A percentile compares a stretch with the other conserved stretches of the same genome.
phyloP scores from a whole-genome alignment of 1,284 basidiomycete species.

The Porodaedalea pini region DNA sequence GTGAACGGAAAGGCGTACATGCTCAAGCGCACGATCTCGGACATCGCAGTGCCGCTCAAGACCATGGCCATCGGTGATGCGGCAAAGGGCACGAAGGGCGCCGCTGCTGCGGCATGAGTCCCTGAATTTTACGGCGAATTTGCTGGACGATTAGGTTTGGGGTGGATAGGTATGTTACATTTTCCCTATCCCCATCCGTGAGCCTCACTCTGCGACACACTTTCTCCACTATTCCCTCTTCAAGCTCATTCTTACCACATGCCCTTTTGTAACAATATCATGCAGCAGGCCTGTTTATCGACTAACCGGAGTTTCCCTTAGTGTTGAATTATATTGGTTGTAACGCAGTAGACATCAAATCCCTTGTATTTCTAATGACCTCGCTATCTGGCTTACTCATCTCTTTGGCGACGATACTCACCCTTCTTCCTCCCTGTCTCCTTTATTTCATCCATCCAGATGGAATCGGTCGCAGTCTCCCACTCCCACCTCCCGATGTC shows the following conservation, averaged over 20 bases:
- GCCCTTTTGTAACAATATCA: background rate
- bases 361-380: background rate
- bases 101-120: background rate
- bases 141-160: no score
- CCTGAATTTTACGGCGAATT: no score
- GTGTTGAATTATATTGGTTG: no score
- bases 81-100: background rate
- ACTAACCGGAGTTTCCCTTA: background rate
- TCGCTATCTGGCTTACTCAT: background rate
- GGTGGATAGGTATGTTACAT: background rate
- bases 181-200: background rate
- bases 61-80: constrained; percentile 4
- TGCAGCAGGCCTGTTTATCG: constrained; percentile 2
- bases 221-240: background rate
- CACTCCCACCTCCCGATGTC: background rate
- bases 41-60: constrained; percentile 16
- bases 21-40: constrained; percentile 19
- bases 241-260: background rate
- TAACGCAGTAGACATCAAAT: no score
- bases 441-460: background rate
- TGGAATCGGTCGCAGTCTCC: background rate
- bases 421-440: background rate
- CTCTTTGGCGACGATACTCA: background rate
- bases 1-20: constrained; percentile 14
- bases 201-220: background rate